Conservation (phyloP, 2,329 filamentous ascomycete genomes). For the Fusarium dlaminii region DNA sequence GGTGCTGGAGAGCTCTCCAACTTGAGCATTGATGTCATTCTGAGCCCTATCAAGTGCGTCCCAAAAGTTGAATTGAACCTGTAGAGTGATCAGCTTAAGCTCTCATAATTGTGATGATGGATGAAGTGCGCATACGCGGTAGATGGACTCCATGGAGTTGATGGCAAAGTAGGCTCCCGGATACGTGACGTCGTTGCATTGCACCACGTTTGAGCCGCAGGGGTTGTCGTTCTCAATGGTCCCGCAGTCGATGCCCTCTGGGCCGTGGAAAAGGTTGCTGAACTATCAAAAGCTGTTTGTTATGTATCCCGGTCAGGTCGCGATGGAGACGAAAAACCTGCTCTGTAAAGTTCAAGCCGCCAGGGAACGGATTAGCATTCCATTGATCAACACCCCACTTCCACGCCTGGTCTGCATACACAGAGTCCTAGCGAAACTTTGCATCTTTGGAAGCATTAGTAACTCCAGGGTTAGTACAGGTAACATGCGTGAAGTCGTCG, state of each 20-base stretch:
- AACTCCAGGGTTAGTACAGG: neutral
- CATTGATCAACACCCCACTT: neutral
- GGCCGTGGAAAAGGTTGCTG: neutral
- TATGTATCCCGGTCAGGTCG: fast-evolving
- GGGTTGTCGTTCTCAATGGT: neutral
- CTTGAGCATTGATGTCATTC: neutral
- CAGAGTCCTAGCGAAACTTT: neutral
- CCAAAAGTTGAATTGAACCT: neutral
- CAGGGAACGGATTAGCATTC: neutral
- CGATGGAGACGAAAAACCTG: neutral
- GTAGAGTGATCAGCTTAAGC: neutral
- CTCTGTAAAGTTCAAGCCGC: neutral
- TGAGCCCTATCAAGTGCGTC: neutral
- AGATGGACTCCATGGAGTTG: neutral
- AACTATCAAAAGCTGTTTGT: neutral
- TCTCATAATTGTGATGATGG: fast-evolving
- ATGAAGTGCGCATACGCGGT: neutral
- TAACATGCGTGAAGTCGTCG: neutral
- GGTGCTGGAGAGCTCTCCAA: neutral
- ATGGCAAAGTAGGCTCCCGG: neutral
- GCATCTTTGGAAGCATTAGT: neutral
- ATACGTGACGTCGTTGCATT: neutral
- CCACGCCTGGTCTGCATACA: neutral
- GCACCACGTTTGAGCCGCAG: neutral
- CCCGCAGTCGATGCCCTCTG: neutral